A percentile compares a stretch with the other conserved stretches of the same genome.
phyloP scores from a whole-genome alignment of 768 basidiomycete genomes.

The Mycena chlorophos region DNA sequence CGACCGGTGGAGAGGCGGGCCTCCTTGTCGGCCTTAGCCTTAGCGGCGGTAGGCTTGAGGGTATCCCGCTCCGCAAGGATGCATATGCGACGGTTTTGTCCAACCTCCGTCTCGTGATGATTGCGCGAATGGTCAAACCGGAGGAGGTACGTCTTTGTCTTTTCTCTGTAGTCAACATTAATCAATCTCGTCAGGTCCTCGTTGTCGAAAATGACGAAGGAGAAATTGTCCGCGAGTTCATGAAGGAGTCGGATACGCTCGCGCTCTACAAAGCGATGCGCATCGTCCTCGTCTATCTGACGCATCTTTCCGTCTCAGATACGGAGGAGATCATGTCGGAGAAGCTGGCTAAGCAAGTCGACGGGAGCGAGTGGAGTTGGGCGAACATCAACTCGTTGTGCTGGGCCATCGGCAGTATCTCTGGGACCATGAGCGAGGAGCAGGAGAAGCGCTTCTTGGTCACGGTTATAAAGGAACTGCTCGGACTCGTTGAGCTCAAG shows the following conservation, averaged over 20 bases:
- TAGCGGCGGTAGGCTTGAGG: constrained; percentile 65
- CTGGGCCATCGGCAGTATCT: constrained; percentile 99
- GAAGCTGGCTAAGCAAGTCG: constrained; percentile 95
- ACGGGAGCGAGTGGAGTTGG: constrained; percentile 99
- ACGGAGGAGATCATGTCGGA: constrained; percentile 97
- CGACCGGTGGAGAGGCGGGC: constrained; percentile 86
- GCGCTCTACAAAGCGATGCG: constrained; percentile 99
- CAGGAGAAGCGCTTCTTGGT: constrained; percentile 99
- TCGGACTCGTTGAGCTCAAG: constrained; percentile 95
- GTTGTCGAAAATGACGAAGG: constrained; percentile 99
- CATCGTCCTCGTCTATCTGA: constrained; percentile 94
- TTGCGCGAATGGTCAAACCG: constrained; percentile 98
- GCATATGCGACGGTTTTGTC: constrained; percentile 94
- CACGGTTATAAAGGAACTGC: constrained; percentile 96
- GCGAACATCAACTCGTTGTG: constrained; percentile 97
- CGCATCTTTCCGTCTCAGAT: constrained; percentile 92
- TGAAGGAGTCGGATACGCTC: constrained; percentile 98
- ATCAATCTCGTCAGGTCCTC: constrained; percentile 69
- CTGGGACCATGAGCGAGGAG: constrained; percentile 99
- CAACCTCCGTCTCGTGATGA: constrained; percentile 91
- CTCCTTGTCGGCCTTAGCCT: constrained; percentile 87
- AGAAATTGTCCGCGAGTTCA: constrained; percentile 97
- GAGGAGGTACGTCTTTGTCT: constrained; percentile 72
- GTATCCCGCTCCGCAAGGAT: constrained; percentile 83
- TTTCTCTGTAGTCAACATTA: constrained; percentile 1